These are phyloP conservation scores for Dictyophora rubrovolvata DNA, from an alignment of 768 basidiomycete species.

Conservation along the genomic window DNA sequence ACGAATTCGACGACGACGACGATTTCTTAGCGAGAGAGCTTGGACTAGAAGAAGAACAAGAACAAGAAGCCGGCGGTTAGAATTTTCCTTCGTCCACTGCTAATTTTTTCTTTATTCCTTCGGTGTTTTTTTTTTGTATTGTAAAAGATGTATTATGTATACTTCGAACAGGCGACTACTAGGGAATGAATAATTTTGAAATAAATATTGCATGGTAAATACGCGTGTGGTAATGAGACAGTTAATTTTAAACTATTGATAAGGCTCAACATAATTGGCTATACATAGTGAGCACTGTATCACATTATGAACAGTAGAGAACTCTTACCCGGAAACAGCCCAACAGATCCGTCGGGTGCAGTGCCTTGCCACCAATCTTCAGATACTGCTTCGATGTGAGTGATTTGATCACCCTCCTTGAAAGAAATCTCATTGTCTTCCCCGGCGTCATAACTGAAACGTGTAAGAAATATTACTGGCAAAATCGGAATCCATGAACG, in stretches of 20 bases:
- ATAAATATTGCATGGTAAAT: too few relatives aligned
- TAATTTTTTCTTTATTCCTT: too few relatives aligned
- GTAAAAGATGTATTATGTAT: too few relatives aligned
- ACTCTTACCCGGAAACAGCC: constrained; percentile 65
- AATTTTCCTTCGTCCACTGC: not conserved
- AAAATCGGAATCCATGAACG: constrained; percentile 17
- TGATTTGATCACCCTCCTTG: constrained; percentile 71
- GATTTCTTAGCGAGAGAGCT: constrained; percentile 7
- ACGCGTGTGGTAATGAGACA: too few relatives aligned
- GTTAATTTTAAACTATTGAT: constrained; percentile 2
- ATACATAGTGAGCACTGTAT: not conserved
- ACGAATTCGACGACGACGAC: constrained; percentile 1
- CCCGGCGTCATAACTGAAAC: constrained; percentile 67
- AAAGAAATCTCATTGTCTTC: constrained; percentile 91
- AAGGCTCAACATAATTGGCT: constrained; percentile 20
- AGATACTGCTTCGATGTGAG: constrained; percentile 65
- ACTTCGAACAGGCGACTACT: too few relatives aligned
- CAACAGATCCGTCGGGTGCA: constrained; percentile 42
- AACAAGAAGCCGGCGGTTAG: not conserved
- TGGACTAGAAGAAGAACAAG: not conserved
- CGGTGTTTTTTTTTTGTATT: too few relatives aligned
- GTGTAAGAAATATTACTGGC: constrained; percentile 5
- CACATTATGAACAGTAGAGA: constrained; percentile 15
- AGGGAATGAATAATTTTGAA: too few relatives aligned
- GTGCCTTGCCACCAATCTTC: constrained; percentile 89